phyloP scores from a whole-genome alignment of 2,329 filamentous ascomycete species.

The Alternaria longipes region DNA sequence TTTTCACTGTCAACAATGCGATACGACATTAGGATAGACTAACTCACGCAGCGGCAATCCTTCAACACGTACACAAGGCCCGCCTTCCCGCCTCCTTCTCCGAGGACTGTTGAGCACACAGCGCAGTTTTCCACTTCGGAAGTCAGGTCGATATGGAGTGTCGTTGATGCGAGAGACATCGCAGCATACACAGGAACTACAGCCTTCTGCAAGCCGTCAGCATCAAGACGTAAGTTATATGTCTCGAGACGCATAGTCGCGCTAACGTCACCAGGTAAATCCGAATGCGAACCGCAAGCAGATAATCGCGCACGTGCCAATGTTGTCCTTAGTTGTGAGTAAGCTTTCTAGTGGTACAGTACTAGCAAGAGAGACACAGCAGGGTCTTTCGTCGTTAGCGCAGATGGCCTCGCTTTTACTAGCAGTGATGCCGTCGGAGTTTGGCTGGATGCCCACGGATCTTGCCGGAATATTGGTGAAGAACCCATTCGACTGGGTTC shows the following conservation, averaged over 20 bases:
- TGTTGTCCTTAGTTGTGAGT: background rate
- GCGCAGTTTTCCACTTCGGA: background rate
- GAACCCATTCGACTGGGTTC: background rate
- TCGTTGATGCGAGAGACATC: background rate
- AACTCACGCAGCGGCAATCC: slow-evolving; percentile 10
- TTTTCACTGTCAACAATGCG: background rate
- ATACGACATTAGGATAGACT: background rate
- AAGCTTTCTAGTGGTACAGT: background rate
- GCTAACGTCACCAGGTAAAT: no score
- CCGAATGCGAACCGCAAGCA: background rate
- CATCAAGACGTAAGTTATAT: background rate
- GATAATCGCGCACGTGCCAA: background rate
- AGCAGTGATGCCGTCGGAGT: background rate
- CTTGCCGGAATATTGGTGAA: background rate
- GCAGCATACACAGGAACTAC: background rate
- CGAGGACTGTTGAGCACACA: background rate
- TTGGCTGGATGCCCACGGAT: background rate
- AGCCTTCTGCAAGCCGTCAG: background rate
- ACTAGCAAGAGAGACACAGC: background rate
- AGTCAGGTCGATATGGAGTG: background rate
- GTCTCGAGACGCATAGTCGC: no score
- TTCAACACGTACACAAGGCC: slow-evolving; percentile 2
- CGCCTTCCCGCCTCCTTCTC: background rate
- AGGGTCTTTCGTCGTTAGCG: background rate
- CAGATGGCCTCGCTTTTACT: background rate